These are phyloP conservation scores for Xylaria castorea DNA, from an alignment of 495 filamentous ascomycete species.

Conservation along the genomic window DNA sequence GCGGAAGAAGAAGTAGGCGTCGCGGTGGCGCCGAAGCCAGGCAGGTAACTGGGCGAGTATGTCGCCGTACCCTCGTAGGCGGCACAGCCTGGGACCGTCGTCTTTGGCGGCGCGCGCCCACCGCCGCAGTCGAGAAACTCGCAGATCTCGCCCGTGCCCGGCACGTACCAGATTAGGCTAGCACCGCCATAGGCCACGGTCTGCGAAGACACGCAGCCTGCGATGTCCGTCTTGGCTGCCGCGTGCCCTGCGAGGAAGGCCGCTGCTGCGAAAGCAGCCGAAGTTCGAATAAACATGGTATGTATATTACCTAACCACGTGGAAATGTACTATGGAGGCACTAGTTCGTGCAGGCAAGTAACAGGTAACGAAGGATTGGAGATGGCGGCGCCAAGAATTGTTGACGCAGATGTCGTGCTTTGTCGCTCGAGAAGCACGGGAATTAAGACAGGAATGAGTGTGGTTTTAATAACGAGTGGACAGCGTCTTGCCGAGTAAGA, in stretches of 20 bases:
- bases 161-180: constrained; percentile 59
- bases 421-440: background rate
- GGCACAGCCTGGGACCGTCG: constrained; percentile 63
- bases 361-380: background rate
- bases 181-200: constrained; percentile 48
- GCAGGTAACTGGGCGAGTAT: constrained; percentile 56
- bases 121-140: constrained; percentile 68
- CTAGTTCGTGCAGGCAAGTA: background rate
- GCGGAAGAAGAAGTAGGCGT: constrained; percentile 12
- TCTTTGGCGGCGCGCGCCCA: constrained; percentile 65
- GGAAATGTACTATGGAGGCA: background rate
- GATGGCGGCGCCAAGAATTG: background rate
- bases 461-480: constrained; percentile 10
- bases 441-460: background rate
- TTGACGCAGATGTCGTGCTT: background rate
- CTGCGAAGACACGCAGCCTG: constrained; percentile 49
- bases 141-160: constrained; percentile 66
- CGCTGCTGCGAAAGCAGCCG: constrained; percentile 31
- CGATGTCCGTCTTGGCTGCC: constrained; percentile 54
- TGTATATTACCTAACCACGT: background rate
- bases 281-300: constrained; percentile 32
- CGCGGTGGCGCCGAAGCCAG: constrained; percentile 41
- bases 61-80: constrained; percentile 63
- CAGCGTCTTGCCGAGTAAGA: background rate
- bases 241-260: constrained; percentile 35